Evolutionary conservation across 2,329 filamentous ascomycete genomes (phyloP).

Genomic region (Grosmannia serpens): DNA sequence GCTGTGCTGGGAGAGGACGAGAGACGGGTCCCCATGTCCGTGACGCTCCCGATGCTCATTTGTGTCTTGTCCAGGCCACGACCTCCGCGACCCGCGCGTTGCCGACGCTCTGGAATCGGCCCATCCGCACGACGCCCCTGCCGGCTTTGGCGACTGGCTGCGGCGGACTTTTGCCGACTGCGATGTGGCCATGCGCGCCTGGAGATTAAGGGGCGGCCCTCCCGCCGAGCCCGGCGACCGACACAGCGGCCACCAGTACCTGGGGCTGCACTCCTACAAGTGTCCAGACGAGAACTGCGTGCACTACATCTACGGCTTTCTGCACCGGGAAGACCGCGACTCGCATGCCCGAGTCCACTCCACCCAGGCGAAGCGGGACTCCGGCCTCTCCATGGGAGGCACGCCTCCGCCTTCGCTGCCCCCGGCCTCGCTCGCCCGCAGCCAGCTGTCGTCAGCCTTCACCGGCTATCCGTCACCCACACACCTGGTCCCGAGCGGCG

Average conservation of each 20-base stretch:
- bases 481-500: not conserved
- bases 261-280: constrained; percentile 30
- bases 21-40: not conserved
- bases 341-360: constrained; percentile 36
- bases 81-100: constrained; percentile 29
- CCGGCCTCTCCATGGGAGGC: constrained; percentile 28
- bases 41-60: not conserved
- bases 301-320: constrained; percentile 48
- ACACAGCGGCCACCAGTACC: not conserved
- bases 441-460: constrained; percentile 18
- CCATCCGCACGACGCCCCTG: constrained; percentile 28
- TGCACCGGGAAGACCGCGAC: constrained; percentile 37
- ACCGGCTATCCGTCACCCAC: constrained; percentile 25
- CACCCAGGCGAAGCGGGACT: constrained; percentile 30
- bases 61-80: constrained; percentile 23
- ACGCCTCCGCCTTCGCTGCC: constrained; percentile 19
- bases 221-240: constrained; percentile 21
- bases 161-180: constrained; percentile 37
- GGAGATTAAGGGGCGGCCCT: constrained; percentile 25
- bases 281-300: constrained; percentile 44
- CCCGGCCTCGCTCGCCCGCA: constrained; percentile 20
- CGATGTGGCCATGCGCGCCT: constrained; percentile 34
- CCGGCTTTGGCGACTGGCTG: constrained; percentile 39
- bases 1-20: constrained; percentile 6
- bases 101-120: constrained; percentile 26